Evolutionary conservation across 2,329 filamentous ascomycete genomes (phyloP).

Genomic region (Neonectria neomacrospora): DNA sequence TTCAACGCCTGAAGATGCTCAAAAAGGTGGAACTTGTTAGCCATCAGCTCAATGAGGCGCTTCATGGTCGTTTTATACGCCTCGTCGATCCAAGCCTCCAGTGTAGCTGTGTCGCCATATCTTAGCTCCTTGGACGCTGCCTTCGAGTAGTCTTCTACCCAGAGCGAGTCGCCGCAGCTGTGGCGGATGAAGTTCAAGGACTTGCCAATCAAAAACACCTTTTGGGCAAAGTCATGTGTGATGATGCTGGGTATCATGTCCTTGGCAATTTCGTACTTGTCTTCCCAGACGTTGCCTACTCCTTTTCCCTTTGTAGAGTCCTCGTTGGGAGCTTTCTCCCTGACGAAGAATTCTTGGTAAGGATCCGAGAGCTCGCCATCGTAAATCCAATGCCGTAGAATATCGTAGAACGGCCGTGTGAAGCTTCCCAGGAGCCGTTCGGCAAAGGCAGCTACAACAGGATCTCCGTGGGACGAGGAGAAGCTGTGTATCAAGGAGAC

Average conservation of each 20-base stretch:
- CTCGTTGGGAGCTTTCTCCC: slow-evolving; percentile 72
- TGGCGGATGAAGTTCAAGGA: slow-evolving; percentile 98
- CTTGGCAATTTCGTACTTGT: slow-evolving; percentile 90
- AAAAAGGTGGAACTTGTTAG: slow-evolving; percentile 92
- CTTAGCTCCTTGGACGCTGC: slow-evolving; percentile 89
- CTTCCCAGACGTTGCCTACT: slow-evolving; percentile 95
- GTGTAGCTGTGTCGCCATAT: slow-evolving; percentile 91
- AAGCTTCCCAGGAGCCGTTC: slow-evolving; percentile 88
- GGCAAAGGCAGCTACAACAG: slow-evolving; percentile 92
- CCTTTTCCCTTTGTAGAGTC: slow-evolving; percentile 66
- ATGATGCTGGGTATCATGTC: slow-evolving; percentile 94
- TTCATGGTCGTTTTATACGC: slow-evolving; percentile 99
- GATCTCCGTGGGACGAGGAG: slow-evolving; percentile 93
- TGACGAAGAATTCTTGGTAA: slow-evolving; percentile 94
- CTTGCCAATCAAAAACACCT: slow-evolving; percentile 97
- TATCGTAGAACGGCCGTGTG: slow-evolving; percentile 95
- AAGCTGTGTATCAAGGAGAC: slow-evolving; percentile 95
- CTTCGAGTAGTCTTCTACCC: slow-evolving; percentile 97
- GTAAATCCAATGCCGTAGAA: slow-evolving; percentile 96
- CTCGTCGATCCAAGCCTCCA: slow-evolving; percentile 94
- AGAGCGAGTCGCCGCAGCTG: slow-evolving; percentile 90
- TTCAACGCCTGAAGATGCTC: slow-evolving; percentile 92
- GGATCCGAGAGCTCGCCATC: slow-evolving; percentile 98
- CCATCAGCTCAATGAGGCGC: slow-evolving; percentile 92
- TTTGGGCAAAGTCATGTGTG: slow-evolving; percentile 91